These are phyloP conservation scores for Clonostachys solani DNA, from an alignment of 2,329 filamentous ascomycete species.

Conservation along the genomic window DNA sequence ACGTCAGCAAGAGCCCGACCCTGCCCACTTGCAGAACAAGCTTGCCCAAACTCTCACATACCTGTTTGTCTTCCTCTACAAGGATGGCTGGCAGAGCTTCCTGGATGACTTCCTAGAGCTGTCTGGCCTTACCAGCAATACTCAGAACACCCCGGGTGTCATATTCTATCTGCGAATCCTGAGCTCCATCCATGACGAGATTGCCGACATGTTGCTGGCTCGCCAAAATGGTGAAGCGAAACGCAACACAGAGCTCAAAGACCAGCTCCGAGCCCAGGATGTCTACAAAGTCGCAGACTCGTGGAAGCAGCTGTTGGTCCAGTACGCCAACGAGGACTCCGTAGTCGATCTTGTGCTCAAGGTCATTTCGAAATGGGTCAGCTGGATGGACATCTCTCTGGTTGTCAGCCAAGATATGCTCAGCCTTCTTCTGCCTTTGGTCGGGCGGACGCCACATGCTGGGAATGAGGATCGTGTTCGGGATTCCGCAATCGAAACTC, in stretches of 20 bases:
- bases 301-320: constrained; percentile 85
- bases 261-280: constrained; percentile 80
- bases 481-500: constrained; percentile 87
- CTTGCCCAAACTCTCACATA: constrained; percentile 93
- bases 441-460: constrained; percentile 65
- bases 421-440: constrained; percentile 77
- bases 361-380: constrained; percentile 95
- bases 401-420: constrained; percentile 90
- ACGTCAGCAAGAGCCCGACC: constrained; percentile 60
- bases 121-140: constrained; percentile 58
- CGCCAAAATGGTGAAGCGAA: constrained; percentile 76
- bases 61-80: constrained; percentile 85
- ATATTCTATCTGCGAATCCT: constrained; percentile 86
- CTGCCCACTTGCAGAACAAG: constrained; percentile 85
- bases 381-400: constrained; percentile 96
- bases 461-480: constrained; percentile 78
- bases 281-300: constrained; percentile 83
- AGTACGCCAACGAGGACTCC: constrained; percentile 67
- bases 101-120: constrained; percentile 85
- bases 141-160: constrained; percentile 71
- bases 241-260: constrained; percentile 86
- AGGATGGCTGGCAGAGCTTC: constrained; percentile 81
- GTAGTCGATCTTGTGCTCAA: constrained; percentile 86
- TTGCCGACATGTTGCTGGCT: constrained; percentile 85
- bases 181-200: constrained; percentile 91